Conservation (phyloP, 2,329 filamentous ascomycete genomes). For the Fusarium compactum region DNA sequence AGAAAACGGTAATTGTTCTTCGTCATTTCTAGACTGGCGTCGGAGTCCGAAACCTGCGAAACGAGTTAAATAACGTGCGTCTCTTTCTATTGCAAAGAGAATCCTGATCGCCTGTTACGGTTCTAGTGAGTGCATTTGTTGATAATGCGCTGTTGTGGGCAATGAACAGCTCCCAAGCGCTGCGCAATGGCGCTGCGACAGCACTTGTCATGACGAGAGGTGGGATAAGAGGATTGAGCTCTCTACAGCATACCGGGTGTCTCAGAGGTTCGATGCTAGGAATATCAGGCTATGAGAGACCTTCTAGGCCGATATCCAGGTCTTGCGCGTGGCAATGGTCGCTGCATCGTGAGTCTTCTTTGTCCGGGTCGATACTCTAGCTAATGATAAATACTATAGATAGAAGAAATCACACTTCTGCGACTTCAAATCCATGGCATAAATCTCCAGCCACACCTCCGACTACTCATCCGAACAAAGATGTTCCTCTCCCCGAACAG, state of each 20-base stretch:
- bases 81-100: neutral
- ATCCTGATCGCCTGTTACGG: neutral
- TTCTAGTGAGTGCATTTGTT: neutral
- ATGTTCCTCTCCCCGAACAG: slow-evolving; percentile 57
- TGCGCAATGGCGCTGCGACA: slow-evolving; percentile 42
- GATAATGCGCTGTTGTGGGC: slow-evolving; percentile 38
- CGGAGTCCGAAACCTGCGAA: slow-evolving; percentile 4
- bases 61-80: slow-evolving; percentile 14
- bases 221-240: slow-evolving; percentile 37
- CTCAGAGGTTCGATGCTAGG: neutral
- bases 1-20: slow-evolving; percentile 34
- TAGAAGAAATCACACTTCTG: slow-evolving; percentile 34
- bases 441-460: slow-evolving; percentile 50
- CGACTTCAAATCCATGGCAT: slow-evolving; percentile 46
- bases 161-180: slow-evolving; percentile 43
- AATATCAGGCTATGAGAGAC: neutral
- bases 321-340: neutral
- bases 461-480: slow-evolving; percentile 51
- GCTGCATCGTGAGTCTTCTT: slow-evolving; percentile 31
- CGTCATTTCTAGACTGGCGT: slow-evolving; percentile 34
- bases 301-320: neutral
- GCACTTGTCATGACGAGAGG: slow-evolving; percentile 27
- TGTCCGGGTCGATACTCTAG: neutral
- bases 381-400: slow-evolving; percentile 32
- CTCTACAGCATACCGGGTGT: slow-evolving; percentile 2